Conservation (phyloP, 2,329 filamentous ascomycete genomes). For the Ascosphaera aggregata region DNA sequence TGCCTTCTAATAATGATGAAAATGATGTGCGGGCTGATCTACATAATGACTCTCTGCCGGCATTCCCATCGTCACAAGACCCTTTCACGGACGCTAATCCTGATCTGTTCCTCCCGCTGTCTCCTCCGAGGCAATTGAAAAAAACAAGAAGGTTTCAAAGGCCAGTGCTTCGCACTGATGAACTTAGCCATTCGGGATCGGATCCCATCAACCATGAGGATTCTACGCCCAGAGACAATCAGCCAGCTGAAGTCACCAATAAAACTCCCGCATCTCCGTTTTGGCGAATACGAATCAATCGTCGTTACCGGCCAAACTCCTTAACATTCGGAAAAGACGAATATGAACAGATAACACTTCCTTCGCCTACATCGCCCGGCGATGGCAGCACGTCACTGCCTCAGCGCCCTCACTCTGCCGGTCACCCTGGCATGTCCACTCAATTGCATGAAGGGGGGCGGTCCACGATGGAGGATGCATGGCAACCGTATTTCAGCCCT, state of each 20-base stretch:
- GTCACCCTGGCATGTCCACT: not conserved
- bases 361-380: not conserved
- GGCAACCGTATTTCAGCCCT: conserved; percentile 1
- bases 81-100: not conserved
- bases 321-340: not conserved
- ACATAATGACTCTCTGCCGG: not conserved
- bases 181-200: not conserved
- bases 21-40: not conserved
- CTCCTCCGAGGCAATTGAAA: not conserved
- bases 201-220: not conserved
- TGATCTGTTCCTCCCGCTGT: not conserved
- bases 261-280: not conserved
- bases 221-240: not conserved
- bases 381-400: not conserved
- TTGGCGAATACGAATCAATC: not conserved
- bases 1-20: not conserved
- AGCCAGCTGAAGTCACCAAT: not conserved
- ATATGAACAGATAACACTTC: not conserved
- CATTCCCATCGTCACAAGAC: not conserved
- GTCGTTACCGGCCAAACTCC: not conserved
- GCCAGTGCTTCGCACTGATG: not conserved
- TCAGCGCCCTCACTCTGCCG: not conserved
- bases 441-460: not conserved
- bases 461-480: not conserved
- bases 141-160: not conserved